These are phyloP conservation scores for Cantharellus anzutake DNA, from an alignment of 768 basidiomycete genomes.

Conservation along the genomic window DNA sequence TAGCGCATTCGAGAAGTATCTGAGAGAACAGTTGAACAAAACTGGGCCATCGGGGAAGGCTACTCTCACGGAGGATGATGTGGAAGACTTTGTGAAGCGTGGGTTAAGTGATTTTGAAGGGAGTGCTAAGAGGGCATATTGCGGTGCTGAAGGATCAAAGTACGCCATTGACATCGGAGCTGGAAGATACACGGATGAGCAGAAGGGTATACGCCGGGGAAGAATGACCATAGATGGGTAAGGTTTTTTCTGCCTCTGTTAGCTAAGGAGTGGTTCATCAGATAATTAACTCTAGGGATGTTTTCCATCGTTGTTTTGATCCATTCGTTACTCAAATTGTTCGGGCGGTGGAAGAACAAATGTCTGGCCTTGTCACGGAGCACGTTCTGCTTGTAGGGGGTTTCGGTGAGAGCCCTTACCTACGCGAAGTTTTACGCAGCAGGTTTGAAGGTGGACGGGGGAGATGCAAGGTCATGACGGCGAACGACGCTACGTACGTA, in stretches of 20 bases:
- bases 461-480: neutral
- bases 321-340: neutral
- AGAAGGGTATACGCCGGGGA: neutral
- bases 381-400: neutral
- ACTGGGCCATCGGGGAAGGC: neutral
- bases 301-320: neutral
- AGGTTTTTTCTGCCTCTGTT: neutral
- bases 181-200: neutral
- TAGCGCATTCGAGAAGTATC: neutral
- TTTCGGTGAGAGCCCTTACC: neutral
- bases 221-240: neutral
- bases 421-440: neutral
- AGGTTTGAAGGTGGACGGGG: neutral
- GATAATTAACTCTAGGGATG: neutral
- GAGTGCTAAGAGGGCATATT: neutral
- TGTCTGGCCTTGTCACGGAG: neutral
- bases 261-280: neutral
- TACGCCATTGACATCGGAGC: neutral
- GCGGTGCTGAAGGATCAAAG: neutral
- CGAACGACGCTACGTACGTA: neutral
- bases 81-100: neutral
- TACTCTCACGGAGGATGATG: neutral
- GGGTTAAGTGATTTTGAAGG: neutral
- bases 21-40: neutral
- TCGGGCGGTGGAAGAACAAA: neutral